phyloP scores from a whole-genome alignment of 1,284 basidiomycete species.

The Trichosporon faecale region DNA sequence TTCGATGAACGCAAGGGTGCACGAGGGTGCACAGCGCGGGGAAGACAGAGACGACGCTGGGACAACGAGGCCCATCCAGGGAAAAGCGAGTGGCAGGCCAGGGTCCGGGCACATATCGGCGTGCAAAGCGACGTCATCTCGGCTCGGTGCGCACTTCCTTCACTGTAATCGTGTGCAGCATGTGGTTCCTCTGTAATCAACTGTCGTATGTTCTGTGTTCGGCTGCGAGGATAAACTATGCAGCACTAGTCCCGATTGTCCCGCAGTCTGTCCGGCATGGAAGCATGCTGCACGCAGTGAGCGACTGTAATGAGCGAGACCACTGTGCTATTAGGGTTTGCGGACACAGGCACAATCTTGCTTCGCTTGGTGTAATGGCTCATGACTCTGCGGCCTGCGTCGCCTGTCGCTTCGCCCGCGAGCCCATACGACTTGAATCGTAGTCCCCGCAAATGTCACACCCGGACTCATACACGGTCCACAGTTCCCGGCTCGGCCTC shows the following conservation, averaged over 20 bases:
- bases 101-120: neutral
- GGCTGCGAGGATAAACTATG: neutral
- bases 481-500: neutral
- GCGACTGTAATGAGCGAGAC: too few relatives aligned
- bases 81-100: neutral
- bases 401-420: neutral
- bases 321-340: constrained; percentile 1
- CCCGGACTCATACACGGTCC: too few relatives aligned
- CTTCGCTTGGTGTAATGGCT: neutral
- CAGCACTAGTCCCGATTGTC: neutral
- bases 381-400: constrained; percentile 1
- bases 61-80: neutral
- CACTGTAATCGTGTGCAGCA: too few relatives aligned
- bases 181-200: too few relatives aligned
- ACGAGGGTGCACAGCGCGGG: neutral
- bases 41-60: too few relatives aligned
- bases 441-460: too few relatives aligned
- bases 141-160: neutral
- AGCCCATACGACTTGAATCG: too few relatives aligned
- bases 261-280: too few relatives aligned
- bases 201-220: too few relatives aligned
- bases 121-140: neutral
- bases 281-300: too few relatives aligned
- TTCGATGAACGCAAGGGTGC: neutral
- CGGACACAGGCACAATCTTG: neutral